These are phyloP conservation scores for Vitis hybrid DNA, from an alignment of 177 flowering plant species.

Conservation along the genomic window DNA sequence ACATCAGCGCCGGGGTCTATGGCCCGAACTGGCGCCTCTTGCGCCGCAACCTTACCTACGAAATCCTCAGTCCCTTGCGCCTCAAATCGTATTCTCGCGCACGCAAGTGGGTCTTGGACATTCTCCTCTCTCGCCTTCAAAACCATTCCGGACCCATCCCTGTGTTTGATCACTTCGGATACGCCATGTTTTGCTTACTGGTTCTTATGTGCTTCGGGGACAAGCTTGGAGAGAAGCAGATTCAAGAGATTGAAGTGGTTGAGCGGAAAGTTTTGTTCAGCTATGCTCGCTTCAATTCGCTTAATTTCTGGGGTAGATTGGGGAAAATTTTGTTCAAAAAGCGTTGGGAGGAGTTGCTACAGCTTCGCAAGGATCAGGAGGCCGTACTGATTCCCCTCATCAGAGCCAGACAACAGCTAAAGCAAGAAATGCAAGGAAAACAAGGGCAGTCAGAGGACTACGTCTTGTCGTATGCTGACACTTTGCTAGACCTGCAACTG, in stretches of 20 bases:
- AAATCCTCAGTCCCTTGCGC: constrained; percentile 49
- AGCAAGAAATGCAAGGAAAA: no score
- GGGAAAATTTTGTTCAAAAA: constrained; percentile 42
- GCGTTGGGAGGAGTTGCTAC: constrained; percentile 35
- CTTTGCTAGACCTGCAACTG: no score
- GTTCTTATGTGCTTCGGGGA: constrained; percentile 70
- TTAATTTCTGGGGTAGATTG: constrained; percentile 42
- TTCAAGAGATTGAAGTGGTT: constrained; percentile 22
- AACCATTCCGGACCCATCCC: constrained; percentile 1
- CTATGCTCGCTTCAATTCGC: constrained; percentile 23
- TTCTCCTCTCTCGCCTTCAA: constrained; percentile 14
- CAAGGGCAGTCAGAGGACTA: no score
- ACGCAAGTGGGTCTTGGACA: constrained; percentile 44
- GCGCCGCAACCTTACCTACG: constrained; percentile 53
- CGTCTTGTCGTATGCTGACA: no score
- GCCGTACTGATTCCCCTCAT: neutral
- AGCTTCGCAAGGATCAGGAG: constrained; percentile 27
- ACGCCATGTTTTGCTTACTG: constrained; percentile 49
- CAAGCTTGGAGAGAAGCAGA: constrained; percentile 29
- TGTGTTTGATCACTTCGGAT: constrained; percentile 35
- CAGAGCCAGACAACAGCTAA: no score
- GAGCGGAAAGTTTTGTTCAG: constrained; percentile 22
- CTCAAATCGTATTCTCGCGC: constrained; percentile 34
- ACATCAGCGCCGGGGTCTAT: constrained; percentile 27
- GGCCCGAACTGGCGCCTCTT: constrained; percentile 53